A percentile compares a stretch with the other conserved stretches of the same genome.
phyloP scores from a whole-genome alignment of 2,329 filamentous ascomycete species.

The Magnaporthiopsis incrustans region DNA sequence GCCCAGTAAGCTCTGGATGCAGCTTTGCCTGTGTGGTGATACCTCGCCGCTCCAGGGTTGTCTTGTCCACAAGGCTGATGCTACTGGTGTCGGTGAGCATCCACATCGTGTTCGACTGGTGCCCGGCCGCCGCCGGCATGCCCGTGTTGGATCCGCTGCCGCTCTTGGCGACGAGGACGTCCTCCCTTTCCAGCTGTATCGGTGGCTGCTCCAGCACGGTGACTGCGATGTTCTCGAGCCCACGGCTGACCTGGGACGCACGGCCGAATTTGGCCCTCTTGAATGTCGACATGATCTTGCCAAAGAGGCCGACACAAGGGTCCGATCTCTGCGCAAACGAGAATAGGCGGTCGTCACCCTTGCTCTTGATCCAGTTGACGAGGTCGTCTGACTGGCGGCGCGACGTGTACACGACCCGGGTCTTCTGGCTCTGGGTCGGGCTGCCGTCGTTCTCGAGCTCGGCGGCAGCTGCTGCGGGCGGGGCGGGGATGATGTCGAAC shows the following conservation, averaged over 20 bases:
- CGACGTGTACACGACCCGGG: conserved; percentile 61
- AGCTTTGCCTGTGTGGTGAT: conserved; percentile 51
- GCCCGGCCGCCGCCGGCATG: conserved; percentile 19
- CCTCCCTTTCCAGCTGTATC: not conserved
- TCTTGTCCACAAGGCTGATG: conserved; percentile 56
- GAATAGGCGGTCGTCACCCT: conserved; percentile 46
- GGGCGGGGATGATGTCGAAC: conserved; percentile 53
- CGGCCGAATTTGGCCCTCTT: conserved; percentile 12
- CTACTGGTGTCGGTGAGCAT: conserved; percentile 46
- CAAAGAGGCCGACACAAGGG: conserved; percentile 65
- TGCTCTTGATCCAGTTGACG: conserved; percentile 50
- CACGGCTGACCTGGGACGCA: not conserved
- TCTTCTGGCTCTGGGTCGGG: conserved; percentile 9
- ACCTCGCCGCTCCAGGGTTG: conserved; percentile 65
- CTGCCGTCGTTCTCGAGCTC: conserved; percentile 10
- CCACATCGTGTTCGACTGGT: conserved; percentile 37
- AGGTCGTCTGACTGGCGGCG: conserved; percentile 58
- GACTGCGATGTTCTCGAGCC: conserved; percentile 1
- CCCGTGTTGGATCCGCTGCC: not conserved
- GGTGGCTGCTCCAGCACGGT: not conserved
- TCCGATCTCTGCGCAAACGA: conserved; percentile 67
- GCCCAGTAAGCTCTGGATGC: conserved; percentile 61
- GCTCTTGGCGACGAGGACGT: not conserved
- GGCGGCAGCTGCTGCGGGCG: conserved; percentile 29
- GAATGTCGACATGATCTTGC: conserved; percentile 61